A percentile compares a stretch with the other conserved stretches of the same genome.
Conservation (phyloP, 2,329 filamentous ascomycete genomes). For the Phyllosticta citrichinensis region DNA sequence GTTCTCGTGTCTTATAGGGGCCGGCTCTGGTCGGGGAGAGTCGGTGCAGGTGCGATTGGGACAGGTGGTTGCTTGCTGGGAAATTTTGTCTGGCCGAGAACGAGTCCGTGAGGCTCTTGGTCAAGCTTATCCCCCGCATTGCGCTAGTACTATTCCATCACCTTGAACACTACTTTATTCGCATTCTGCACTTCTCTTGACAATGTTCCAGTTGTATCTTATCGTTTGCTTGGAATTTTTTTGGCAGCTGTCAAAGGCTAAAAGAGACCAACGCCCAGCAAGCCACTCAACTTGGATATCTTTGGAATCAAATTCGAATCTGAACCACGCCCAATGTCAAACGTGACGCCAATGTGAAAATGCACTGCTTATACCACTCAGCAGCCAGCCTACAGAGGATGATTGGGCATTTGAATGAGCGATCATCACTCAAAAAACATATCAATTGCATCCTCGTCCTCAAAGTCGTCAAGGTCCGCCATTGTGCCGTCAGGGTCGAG, state of each 20-base stretch:
- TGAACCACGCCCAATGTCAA: neutral
- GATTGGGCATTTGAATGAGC: neutral
- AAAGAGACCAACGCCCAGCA: neutral
- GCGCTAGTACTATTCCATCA: neutral
- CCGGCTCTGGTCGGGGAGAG: neutral
- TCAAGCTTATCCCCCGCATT: constrained; percentile 11
- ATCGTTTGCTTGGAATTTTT: no score
- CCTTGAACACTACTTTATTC: neutral
- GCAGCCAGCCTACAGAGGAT: neutral
- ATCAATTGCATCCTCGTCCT: constrained; percentile 28
- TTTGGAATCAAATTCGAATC: neutral
- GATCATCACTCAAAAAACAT: constrained; percentile 21
- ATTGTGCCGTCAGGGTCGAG: constrained; percentile 24
- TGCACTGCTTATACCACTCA: neutral
- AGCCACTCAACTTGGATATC: neutral
- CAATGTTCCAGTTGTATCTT: no score
- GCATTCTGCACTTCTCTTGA: neutral
- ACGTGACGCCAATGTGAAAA: neutral
- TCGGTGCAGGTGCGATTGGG: neutral
- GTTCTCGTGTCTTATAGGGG: neutral
- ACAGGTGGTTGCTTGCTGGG: neutral
- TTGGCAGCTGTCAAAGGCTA: neutral
- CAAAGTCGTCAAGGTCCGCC: constrained; percentile 22
- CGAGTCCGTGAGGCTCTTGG: constrained; percentile 7
- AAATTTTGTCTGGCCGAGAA: constrained; percentile 9